A percentile compares a stretch with the other conserved stretches of the same genome.
Evolutionary conservation across 257 asterid species (phyloP).

Genomic region (Ligustrum vulgare): DNA sequence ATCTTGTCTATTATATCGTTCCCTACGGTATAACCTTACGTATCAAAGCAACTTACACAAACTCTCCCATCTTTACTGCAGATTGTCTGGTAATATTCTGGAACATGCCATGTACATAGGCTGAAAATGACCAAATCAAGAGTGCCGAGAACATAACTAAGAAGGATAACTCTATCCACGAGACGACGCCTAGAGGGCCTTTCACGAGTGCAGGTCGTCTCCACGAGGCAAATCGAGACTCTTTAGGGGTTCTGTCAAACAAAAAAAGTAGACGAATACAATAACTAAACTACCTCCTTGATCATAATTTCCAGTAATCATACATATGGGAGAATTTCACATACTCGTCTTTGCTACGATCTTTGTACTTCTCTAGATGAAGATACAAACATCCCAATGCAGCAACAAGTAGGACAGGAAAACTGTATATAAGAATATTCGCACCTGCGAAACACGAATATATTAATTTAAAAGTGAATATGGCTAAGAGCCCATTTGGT

Average conservation of each 20-base stretch:
- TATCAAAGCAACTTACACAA: slow-evolving; percentile 31
- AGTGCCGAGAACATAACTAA: slow-evolving; percentile 31
- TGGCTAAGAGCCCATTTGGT: no score
- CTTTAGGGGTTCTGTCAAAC: slow-evolving; percentile 24
- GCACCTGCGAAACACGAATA: slow-evolving; percentile 28
- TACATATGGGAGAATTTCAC: neutral
- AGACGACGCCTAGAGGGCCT: slow-evolving; percentile 48
- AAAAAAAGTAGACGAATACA: neutral
- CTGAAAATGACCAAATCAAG: slow-evolving; percentile 43
- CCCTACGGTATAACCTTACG: neutral
- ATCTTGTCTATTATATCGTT: neutral
- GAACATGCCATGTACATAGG: slow-evolving; percentile 42
- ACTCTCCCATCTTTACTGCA: slow-evolving; percentile 32
- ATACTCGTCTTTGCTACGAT: slow-evolving; percentile 23
- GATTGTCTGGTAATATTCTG: slow-evolving; percentile 40
- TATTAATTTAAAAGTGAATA: neutral
- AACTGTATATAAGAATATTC: slow-evolving; percentile 33
- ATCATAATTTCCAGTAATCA: neutral
- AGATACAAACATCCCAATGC: slow-evolving; percentile 45
- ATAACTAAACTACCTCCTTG: neutral
- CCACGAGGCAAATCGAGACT: slow-evolving; percentile 24
- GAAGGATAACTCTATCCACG: slow-evolving; percentile 32
- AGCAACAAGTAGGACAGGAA: slow-evolving; percentile 39
- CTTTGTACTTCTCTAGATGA: slow-evolving; percentile 35
- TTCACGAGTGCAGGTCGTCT: slow-evolving; percentile 31